Base-by-base conservation (phyloP, 345 rosid genomes). In the Draba incana region DNA sequence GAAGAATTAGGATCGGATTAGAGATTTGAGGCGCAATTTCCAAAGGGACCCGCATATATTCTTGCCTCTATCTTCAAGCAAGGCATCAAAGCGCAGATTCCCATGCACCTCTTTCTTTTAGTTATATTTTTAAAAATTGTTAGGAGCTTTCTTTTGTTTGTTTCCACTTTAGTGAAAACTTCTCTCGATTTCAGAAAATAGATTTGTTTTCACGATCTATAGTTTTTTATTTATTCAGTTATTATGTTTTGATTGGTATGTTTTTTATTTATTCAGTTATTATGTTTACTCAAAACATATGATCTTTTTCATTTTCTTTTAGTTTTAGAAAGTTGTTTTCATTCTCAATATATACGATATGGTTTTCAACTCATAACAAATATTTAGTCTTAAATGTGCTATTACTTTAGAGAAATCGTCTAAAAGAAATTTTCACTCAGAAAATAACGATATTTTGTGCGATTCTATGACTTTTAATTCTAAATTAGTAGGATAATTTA, bases 1-100 rank as follows among this genome's bases (percentile, higher is more conserved):
- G 47, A 58, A 57, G 76, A 72, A 24, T 28, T 49, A 74, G 27
- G 62, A 67, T 66, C 11, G 68, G 72, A 67, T 61, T 66, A 45
- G 43, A 61, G 72, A 73, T 73, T 73, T 67, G 78, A 45, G 73
- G 74, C 59, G 72, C 78, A 54, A 68, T 46, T 74, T 54, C 74
- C 74, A 68, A 74, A 74, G 74, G 77, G 78, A 74, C 74, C 78
- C 78, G 69, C 64, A 62, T 68, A 74, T 75, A 75, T 75, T 68
- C 74, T 68, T 75, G 64, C 69, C 78, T 68, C 74, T 46, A 75
- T 75, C 46, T 61, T 75, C 78, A 75, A 75, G 78, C 74, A 75
- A 75, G 41, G 78, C 73, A 68, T 75, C 74, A 53, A 74, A 75
- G 69, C 69, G 74, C 68, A 68, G 69, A 75, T 75, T 75, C 74